Base-by-base conservation (phyloP, 2,329 filamentous ascomycete species). In the Diplodia mutila region DNA sequence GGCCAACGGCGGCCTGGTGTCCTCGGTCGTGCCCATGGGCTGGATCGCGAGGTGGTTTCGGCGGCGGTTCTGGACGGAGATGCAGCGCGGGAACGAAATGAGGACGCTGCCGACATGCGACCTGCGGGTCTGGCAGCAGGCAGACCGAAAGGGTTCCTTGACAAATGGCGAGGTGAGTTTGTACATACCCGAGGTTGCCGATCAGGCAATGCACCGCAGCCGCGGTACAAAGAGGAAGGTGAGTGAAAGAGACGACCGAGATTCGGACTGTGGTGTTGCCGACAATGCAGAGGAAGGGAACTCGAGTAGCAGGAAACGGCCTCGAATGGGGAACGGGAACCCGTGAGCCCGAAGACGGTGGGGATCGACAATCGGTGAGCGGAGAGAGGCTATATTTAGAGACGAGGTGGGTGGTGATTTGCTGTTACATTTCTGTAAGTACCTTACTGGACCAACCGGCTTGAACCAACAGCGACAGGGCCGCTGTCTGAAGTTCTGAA, bases 41-140 rank as follows among this genome's bases (percentile, higher is more conserved):
- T 79, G 76, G 69, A 71, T 77, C 32, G 75, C 75, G 27, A 73
- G 75, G 57, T 79, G 77, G 77, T 79, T 79, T 61, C 75, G 73
- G 9, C 73, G 69, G 27, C 69, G 73, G n/a, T 78, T 74, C 25
- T 79, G 77, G 77, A 65, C 67, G 12, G 66, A 69, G 7, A 68
- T 78, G 18, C 42, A 25, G 69, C 65, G 21, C 48, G 73, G 55
- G 11, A 69, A 6, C 74, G 76, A 0, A 73, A 73, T 34, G 63
- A 65, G 11, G 72, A 70, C 3, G 70, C 76, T 42, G 55, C 69
- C 12, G 68, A 59, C 7, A 9, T 37, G 23, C 14, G 27, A 37
- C 11, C 18, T 66, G 12, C 39, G 32, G 7, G 32, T 66, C 11
- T 66, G 64, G 64, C 49, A 66, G 64, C 51, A 12, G n/a, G 21